Base-by-base conservation (phyloP, 495 filamentous ascomycete genomes). In the Pyrenula massariospora region DNA sequence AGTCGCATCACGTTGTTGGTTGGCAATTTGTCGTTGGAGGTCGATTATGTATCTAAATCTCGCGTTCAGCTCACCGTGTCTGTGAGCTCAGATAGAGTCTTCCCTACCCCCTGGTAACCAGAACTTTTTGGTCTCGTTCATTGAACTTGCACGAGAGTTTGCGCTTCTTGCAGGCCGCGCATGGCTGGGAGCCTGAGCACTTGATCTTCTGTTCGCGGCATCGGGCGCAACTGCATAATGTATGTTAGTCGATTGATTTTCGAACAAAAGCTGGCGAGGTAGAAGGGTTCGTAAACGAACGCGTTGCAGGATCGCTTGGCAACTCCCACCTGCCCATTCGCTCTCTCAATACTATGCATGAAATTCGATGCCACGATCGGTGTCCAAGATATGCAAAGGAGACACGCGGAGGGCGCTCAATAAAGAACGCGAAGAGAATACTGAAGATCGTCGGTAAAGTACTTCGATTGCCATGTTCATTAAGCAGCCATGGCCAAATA, bases 201-300 rank as follows among this genome's bases (percentile, higher is more conserved):
- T 70, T 74, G 57, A 74, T 73, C 56, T 76, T 76, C 51, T 76
- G 73, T 48, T 70, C 65, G 48, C 73, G 72, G 52, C 73, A 76
- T 57, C 73, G 69, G 52, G 64, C 62, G 58, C 72, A 73, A 48
- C 72, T 75, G 55, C 10, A 49, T 36, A 36, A 3, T 20, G 58
- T 19, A 47, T 12, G 22, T 50, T 54, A 56, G n/a, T n/a, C n/a
- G n/a, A n/a, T n/a, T n/a, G n/a, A n/a, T n/a, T 42, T 42, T 42
- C 31, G 15, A 42, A 15, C 15, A 5, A 42, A 15, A 15, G 15
- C 31, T 42, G 5, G 31, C 8, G 15, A 42, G 31, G 8, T 15
- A 15, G 15, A 42, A 42, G 31, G 31, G 15, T 5, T 51, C 8
- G n/a, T 20, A 21, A 23, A 62, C 66, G 50, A 62, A 72, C 70